Conservation (phyloP, 495 filamentous ascomycete genomes). For the Talaromyces borbonicus region DNA sequence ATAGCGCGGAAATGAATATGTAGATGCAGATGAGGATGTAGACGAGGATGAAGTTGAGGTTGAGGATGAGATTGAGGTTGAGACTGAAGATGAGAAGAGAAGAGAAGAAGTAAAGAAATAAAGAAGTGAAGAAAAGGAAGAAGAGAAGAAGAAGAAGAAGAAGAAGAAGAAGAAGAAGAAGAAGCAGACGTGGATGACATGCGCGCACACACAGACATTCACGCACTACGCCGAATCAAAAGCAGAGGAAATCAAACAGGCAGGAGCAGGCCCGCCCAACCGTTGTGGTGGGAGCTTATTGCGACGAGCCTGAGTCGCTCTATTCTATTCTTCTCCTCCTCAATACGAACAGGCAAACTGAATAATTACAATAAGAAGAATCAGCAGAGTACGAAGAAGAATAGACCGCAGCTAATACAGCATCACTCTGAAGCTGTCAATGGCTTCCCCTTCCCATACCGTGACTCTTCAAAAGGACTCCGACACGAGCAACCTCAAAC, state of each 20-base stretch:
- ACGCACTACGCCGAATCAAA: conserved; percentile 4
- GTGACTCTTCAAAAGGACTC: too few species aligned
- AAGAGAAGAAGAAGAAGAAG: background rate
- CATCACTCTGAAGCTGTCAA: too few species aligned
- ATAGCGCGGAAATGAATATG: too few species aligned
- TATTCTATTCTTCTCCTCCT: too few species aligned
- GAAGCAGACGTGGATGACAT: background rate
- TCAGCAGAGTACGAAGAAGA: too few species aligned
- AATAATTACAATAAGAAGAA: too few species aligned
- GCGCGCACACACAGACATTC: too few species aligned
- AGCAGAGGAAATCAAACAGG: background rate
- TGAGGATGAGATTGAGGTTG: background rate
- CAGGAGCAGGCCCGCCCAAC: conserved; percentile 3
- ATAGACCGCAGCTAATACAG: too few species aligned
- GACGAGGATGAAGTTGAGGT: background rate
- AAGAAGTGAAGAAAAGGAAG: background rate
- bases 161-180: background rate
- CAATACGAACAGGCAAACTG: too few species aligned
- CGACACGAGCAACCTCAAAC: too few species aligned
- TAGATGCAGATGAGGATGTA: background rate
- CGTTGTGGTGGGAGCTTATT: conserved; percentile 2
- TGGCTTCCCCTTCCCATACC: too few species aligned
- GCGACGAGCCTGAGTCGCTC: conserved; percentile 1
- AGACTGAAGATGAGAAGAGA: background rate
- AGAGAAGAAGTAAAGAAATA: background rate